Conservation (phyloP, 2,329 filamentous ascomycete genomes). For the Ramichloridium luteum region DNA sequence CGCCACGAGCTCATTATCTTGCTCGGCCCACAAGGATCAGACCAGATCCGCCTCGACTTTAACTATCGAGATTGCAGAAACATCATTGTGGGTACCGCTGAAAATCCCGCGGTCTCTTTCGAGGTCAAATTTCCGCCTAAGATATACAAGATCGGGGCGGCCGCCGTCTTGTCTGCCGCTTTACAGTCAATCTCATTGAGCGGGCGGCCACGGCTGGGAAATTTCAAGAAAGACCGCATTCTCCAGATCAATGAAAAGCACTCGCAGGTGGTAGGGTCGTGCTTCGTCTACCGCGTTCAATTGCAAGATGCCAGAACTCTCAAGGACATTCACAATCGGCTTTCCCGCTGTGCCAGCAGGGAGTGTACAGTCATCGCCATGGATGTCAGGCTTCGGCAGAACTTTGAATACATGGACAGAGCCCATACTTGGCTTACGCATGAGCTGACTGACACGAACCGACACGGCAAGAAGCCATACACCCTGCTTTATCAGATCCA, state of each 20-base stretch:
- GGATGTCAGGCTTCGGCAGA: slow-evolving; percentile 7
- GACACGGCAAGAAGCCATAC: slow-evolving; percentile 35
- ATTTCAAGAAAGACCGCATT: slow-evolving; percentile 21
- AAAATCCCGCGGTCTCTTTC: slow-evolving; percentile 26
- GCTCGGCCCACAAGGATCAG: slow-evolving; percentile 6
- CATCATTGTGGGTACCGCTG: slow-evolving; percentile 21
- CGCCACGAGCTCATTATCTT: slow-evolving; percentile 19
- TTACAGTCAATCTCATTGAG: no score
- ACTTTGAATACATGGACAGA: slow-evolving; percentile 3
- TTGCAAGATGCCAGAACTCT: slow-evolving; percentile 17
- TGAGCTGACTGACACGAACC: slow-evolving; percentile 19
- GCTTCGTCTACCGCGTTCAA: slow-evolving; percentile 38
- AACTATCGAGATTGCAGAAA: slow-evolving; percentile 31
- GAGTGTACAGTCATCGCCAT: slow-evolving; percentile 23
- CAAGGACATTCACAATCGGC: slow-evolving; percentile 12
- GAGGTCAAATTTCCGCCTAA: slow-evolving; percentile 29
- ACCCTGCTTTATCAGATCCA: slow-evolving; percentile 50
- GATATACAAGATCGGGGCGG: slow-evolving; percentile 23
- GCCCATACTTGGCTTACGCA: slow-evolving; percentile 23
- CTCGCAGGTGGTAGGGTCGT: slow-evolving; percentile 31
- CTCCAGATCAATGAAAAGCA: slow-evolving; percentile 27
- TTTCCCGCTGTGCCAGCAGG: slow-evolving; percentile 17
- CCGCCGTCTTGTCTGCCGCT: slow-evolving; percentile 9
- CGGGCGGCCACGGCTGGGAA: no score
- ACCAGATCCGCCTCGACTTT: slow-evolving; percentile 29